Conservation (phyloP, 179 eudicot species). For the Nepenthes alata region DNA sequence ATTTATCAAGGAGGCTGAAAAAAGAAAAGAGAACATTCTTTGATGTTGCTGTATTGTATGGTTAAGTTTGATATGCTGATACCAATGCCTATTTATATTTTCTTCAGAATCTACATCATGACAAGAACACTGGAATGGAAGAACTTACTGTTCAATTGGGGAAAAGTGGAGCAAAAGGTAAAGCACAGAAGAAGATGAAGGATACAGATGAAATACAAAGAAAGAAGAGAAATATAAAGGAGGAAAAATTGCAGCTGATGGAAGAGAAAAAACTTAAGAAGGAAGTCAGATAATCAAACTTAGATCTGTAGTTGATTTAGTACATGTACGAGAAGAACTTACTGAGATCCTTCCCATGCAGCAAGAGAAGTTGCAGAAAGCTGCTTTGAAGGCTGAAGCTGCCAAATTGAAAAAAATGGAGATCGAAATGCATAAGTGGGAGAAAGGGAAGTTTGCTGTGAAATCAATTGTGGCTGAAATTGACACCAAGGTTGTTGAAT, state of each 20-base stretch:
- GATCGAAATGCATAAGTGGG: slow-evolving; percentile 67
- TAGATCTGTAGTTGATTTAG: slow-evolving; percentile 3
- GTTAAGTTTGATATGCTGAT: neutral
- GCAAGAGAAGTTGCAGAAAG: slow-evolving; percentile 64
- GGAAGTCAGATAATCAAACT: slow-evolving; percentile 40
- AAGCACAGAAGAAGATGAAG: slow-evolving; percentile 21
- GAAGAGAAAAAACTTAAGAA: slow-evolving; percentile 52
- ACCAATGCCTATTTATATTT: neutral
- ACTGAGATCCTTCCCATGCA: slow-evolving; percentile 15
- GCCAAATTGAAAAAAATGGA: slow-evolving; percentile 44
- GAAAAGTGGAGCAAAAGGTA: slow-evolving; percentile 18
- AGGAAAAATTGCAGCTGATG: slow-evolving; percentile 37
- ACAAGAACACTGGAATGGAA: slow-evolving; percentile 11
- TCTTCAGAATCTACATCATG: slow-evolving; percentile 23
- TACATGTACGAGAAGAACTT: slow-evolving; percentile 3
- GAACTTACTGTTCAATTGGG: slow-evolving; percentile 6
- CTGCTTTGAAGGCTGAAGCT: slow-evolving; percentile 67
- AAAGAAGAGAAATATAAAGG: slow-evolving; percentile 35
- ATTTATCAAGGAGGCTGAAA: no score
- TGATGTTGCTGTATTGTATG: neutral
- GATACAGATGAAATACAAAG: slow-evolving; percentile 12
- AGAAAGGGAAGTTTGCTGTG: slow-evolving; percentile 54
- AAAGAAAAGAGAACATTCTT: no score
- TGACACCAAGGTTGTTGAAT: slow-evolving; percentile 59
- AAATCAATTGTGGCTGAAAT: slow-evolving; percentile 59